These are phyloP conservation scores for Botryotinia globosa DNA, from an alignment of 2,329 filamentous ascomycete species.

Conservation along the genomic window DNA sequence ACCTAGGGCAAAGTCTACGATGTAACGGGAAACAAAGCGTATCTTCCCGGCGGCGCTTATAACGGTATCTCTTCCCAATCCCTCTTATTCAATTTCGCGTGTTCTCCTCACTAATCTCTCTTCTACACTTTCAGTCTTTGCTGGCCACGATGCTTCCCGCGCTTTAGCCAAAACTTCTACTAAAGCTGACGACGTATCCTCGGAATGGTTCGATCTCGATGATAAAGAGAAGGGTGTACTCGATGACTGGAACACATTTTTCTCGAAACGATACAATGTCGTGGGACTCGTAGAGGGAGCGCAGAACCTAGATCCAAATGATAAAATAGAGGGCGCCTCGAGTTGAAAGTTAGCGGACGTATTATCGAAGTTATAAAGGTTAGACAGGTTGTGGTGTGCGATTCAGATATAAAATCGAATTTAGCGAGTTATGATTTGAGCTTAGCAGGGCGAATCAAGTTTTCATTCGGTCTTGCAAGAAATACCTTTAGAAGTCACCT, in stretches of 20 bases:
- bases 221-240: constrained; percentile 84
- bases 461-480: not conserved
- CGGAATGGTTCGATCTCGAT: constrained; percentile 78
- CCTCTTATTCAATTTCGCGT: not conserved
- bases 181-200: constrained; percentile 75
- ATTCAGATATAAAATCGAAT: not conserved
- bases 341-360: not conserved
- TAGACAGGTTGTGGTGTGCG: not conserved
- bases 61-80: constrained; percentile 57
- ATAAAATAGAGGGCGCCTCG: not conserved
- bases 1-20: constrained; percentile 86
- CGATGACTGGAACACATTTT: constrained; percentile 93
- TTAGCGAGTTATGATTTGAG: not conserved
- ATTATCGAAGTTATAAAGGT: not conserved
- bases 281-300: constrained; percentile 50
- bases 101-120: not conserved
- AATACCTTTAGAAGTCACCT: not conserved
- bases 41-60: constrained; percentile 79
- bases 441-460: not conserved
- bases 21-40: constrained; percentile 84
- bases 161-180: constrained; percentile 84
- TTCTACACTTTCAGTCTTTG: constrained; percentile 65
- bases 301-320: constrained; percentile 16
- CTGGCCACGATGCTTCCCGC: constrained; percentile 92
- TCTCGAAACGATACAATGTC: constrained; percentile 94